Conservation (phyloP, 768 basidiomycete genomes). For the Termitomyces sp. region DNA sequence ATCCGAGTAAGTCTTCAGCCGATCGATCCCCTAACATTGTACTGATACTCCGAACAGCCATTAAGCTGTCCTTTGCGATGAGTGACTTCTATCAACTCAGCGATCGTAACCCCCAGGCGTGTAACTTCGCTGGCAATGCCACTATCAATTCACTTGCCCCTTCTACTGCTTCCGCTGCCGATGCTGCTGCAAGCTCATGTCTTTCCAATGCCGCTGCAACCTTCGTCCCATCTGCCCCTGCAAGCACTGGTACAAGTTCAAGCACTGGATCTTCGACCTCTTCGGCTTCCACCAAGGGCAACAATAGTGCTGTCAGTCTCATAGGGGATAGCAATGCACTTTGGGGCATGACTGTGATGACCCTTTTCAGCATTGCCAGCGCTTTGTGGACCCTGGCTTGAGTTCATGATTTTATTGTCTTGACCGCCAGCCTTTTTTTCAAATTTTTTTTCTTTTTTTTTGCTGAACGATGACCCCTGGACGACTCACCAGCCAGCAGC, state of each 20-base stretch:
- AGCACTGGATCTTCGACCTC: conserved; percentile 17
- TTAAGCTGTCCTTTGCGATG: conserved; percentile 83
- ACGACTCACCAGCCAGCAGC: neutral
- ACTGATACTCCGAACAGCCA: conserved; percentile 36
- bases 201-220: conserved; percentile 60
- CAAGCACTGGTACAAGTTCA: conserved; percentile 20
- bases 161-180: conserved; percentile 42
- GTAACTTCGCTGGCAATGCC: conserved; percentile 83
- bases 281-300: conserved; percentile 12
- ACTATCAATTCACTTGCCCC: conserved; percentile 63
- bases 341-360: conserved; percentile 31
- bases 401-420: conserved; percentile 1
- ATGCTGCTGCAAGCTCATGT: conserved; percentile 62
- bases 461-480: neutral
- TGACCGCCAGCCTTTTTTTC: neutral
- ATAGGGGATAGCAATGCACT: conserved; percentile 29
- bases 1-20: conserved; percentile 55
- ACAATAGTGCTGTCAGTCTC: conserved; percentile 17
- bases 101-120: conserved; percentile 55
- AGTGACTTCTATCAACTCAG: conserved; percentile 69
- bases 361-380: conserved; percentile 34
- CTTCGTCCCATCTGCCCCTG: conserved; percentile 53
- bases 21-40: conserved; percentile 2
- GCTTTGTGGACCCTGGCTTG: conserved; percentile 41
- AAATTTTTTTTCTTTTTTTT: too few relatives aligned